Conservation (phyloP, 78 protist species). For the Dictyostelium intermedium region DNA sequence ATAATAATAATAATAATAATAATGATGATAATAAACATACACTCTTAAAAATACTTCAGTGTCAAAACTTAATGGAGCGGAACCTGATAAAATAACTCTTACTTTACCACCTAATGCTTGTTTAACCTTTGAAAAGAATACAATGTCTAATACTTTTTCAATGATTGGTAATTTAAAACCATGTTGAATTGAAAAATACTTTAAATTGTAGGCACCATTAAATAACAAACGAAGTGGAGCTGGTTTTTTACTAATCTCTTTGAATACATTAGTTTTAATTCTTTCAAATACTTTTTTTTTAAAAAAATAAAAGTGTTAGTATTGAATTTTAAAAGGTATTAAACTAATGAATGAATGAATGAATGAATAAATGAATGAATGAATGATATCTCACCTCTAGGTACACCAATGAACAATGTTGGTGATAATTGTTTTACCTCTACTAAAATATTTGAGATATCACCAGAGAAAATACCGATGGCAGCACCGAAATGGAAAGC, state of each 20-base stretch:
- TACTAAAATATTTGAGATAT: constrained; percentile 57
- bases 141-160: background rate
- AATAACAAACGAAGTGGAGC: background rate
- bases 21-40: background rate
- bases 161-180: constrained; percentile 52
- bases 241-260: constrained; percentile 28
- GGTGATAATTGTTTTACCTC: constrained; percentile 90
- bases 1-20: too few species aligned
- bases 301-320: too few species aligned
- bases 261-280: constrained; percentile 42
- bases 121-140: constrained; percentile 79
- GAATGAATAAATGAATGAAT: background rate
- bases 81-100: constrained; percentile 86
- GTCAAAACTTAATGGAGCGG: constrained; percentile 90
- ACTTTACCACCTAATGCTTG: constrained; percentile 93
- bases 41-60: constrained; percentile 82
- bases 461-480: constrained; percentile 87
- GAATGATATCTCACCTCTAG: constrained; percentile 71
- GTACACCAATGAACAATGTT: constrained; percentile 93
- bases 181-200: background rate
- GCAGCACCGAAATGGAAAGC: constrained; percentile 56
- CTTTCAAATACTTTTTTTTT: background rate
- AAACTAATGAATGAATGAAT: background rate
- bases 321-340: too few species aligned
- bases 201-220: background rate